These are phyloP conservation scores for Coemansia sp. DNA, from an alignment of 192 early-diverging fungal species.

Conservation along the genomic window DNA sequence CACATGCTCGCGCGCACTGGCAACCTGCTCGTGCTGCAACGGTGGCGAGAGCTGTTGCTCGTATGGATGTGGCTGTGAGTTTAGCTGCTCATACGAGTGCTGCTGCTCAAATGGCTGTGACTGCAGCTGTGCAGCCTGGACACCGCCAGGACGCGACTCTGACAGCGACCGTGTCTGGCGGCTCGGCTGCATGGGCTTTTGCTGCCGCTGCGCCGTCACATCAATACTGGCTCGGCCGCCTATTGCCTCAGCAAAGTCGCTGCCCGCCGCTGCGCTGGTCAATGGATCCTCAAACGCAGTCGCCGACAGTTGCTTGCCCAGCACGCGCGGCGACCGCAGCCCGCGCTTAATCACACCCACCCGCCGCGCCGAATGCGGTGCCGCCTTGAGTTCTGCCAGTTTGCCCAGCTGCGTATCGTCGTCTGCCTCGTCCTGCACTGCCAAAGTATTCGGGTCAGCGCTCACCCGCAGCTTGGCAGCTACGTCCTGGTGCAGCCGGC, in stretches of 20 bases:
- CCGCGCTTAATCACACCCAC: constrained; percentile 52
- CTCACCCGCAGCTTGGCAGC: constrained; percentile 14
- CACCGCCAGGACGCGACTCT: constrained; percentile 15
- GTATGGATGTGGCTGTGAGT: constrained; percentile 40
- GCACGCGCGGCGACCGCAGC: constrained; percentile 41
- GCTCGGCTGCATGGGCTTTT: constrained; percentile 7
- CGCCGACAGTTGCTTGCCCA: constrained; percentile 44
- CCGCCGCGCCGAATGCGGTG: constrained; percentile 35
- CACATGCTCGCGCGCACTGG: constrained; percentile 31
- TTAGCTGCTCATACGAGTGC: constrained; percentile 18
- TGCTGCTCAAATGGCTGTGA: constrained; percentile 53
- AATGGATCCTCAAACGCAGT: constrained; percentile 45
- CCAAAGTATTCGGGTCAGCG: background rate
- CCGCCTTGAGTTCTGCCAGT: constrained; percentile 6
- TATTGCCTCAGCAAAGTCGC: background rate
- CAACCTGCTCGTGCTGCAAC: constrained; percentile 43
- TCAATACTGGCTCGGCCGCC: constrained; percentile 35
- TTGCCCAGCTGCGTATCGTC: background rate
- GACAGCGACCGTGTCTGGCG: constrained; percentile 50
- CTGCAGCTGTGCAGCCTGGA: background rate
- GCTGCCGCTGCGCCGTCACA: constrained; percentile 8
- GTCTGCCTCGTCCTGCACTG: constrained; percentile 4
- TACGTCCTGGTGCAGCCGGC: constrained; percentile 8
- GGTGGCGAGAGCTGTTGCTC: constrained; percentile 51
- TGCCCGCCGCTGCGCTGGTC: constrained; percentile 39